Base-by-base conservation (phyloP, 331 rosid genomes). In the Rosa hybrid region DNA sequence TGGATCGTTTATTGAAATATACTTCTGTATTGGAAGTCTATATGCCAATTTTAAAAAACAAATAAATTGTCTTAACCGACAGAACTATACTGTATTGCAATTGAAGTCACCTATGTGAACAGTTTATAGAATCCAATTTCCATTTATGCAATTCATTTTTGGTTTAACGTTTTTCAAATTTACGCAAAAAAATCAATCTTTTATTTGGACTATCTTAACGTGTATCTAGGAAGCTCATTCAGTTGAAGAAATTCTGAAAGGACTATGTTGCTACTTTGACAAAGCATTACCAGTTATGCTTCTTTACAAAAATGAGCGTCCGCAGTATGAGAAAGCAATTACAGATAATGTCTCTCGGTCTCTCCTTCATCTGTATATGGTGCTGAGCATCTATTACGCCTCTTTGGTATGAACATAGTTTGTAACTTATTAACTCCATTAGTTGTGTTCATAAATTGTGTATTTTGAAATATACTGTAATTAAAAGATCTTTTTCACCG, bases 311-410 rank as follows among this genome's bases (percentile, higher is more conserved):
- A 85, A 83, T 25, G 99, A 93, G 87, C 94, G 93, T 59, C 83
- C 74, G 71, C 99, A 95, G 78, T 93, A 80, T 74, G 88, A 84
- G 74, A 91, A 90, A 86, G 90, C 88, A 71, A 84, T 93, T 48
- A 57, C 83, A 38, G 69, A 84, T 62, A 83, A 84, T 82, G 72
- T 76, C 63, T 63, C 81, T 77, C 99, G 81, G 72, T 76, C 63
- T 63, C 81, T 77, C 99, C 97, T 62, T 90, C 98, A 76, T 57
- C 90, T 73, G 81, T 93, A 72, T 93, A 95, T 44, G 99, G 99
- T 38, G 97, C 99, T 53, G 98, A 95, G 82, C 98, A 95, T 91
- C 89, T 95, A 75, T 77, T 95, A 68, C 98, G 97, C 44, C 98
- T 88, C 68, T 92, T 92, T 46, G 97, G 98, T 95, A 92, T 62